phyloP scores from a whole-genome alignment of 2,329 filamentous ascomycete species.

The Parastagonospora avenae region DNA sequence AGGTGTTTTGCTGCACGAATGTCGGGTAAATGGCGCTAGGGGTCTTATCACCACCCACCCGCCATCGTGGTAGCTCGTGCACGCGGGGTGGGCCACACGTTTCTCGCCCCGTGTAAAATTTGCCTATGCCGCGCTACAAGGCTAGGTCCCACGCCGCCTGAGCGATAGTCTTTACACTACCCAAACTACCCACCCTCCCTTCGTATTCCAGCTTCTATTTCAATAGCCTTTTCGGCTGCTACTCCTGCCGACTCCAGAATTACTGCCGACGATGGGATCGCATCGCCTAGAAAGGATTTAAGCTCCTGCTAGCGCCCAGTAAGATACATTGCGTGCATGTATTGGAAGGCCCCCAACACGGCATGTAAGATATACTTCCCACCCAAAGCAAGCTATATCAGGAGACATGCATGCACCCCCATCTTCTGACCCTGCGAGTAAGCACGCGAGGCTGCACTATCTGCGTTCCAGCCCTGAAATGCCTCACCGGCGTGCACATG shows the following conservation, averaged over 20 bases:
- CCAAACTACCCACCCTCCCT: too few species aligned
- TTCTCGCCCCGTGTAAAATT: neutral
- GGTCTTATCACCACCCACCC: neutral
- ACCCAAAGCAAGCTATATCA: neutral
- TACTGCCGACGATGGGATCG: too few species aligned
- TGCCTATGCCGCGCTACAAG: too few species aligned
- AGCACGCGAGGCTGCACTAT: too few species aligned
- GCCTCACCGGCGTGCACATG: too few species aligned
- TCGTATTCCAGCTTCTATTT: too few species aligned
- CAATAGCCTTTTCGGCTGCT: too few species aligned
- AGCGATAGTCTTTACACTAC: too few species aligned
- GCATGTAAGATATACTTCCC: neutral
- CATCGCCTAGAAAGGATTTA: neutral
- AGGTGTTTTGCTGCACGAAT: neutral
- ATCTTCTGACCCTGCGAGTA: too few species aligned
- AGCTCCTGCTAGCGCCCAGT: neutral
- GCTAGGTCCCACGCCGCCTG: too few species aligned
- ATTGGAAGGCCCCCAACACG: neutral
- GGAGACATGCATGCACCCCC: neutral
- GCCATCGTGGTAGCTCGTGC: neutral
- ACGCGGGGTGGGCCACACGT: neutral
- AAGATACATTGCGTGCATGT: slow-evolving; percentile 2
- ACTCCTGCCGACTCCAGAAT: too few species aligned
- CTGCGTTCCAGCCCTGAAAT: too few species aligned
- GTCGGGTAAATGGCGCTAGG: neutral